These are phyloP conservation scores for Aegilops bicornis DNA, from an alignment of 176 grass and related monocot genomes.

Conservation along the genomic window DNA sequence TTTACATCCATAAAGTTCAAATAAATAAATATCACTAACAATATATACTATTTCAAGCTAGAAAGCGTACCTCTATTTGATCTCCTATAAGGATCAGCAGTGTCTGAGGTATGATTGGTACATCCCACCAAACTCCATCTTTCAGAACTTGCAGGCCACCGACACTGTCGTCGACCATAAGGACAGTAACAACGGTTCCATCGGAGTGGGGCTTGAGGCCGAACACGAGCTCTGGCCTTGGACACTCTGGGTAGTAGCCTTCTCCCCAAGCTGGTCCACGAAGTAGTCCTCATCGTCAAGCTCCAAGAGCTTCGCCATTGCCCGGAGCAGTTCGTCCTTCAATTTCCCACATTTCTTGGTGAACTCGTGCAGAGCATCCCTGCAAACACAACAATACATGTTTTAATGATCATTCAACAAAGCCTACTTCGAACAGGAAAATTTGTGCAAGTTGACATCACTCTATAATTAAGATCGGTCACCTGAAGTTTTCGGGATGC, in stretches of 20 bases:
- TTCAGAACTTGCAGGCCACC: constrained; percentile 45
- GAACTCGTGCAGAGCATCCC: constrained; percentile 43
- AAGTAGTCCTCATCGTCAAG: constrained; percentile 36
- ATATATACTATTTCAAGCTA: not conserved
- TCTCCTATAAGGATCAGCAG: constrained; percentile 54
- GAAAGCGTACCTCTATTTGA: constrained; percentile 39
- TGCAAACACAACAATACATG: not conserved
- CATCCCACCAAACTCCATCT: constrained; percentile 43
- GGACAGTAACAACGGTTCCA: constrained; percentile 21
- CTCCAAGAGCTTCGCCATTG: constrained; percentile 29
- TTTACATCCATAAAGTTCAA: not conserved
- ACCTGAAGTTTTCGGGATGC: constrained; percentile 49
- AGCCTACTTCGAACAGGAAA: not conserved
- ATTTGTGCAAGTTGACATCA: not conserved
- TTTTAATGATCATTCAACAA: not conserved
- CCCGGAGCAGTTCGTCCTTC: not conserved
- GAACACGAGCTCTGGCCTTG: constrained; percentile 42
- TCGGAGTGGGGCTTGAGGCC: constrained; percentile 69
- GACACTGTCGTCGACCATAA: constrained; percentile 41
- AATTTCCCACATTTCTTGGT: constrained; percentile 13
- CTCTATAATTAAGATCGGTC: not conserved
- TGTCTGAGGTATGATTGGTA: constrained; percentile 23
- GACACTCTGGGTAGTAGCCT: constrained; percentile 46
- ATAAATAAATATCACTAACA: not conserved
- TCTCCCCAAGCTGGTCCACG: not conserved